A percentile compares a stretch with the other conserved stretches of the same genome.
Evolutionary conservation across 2,329 filamentous ascomycete species (phyloP).

Genomic region (Aspergillus sp.): DNA sequence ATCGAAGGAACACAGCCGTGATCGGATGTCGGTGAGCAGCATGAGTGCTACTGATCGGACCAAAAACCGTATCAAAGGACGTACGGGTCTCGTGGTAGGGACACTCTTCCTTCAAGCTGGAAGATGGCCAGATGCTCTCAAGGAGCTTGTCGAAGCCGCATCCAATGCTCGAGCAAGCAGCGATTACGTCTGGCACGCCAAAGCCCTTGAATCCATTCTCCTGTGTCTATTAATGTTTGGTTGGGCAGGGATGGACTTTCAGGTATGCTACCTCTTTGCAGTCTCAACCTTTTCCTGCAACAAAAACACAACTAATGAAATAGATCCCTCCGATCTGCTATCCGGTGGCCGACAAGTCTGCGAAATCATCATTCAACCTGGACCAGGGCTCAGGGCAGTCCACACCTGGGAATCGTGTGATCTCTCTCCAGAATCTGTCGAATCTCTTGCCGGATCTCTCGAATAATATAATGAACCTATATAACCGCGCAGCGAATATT

Average conservation of each 20-base stretch:
- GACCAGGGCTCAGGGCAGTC: constrained; percentile 41
- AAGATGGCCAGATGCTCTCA: constrained; percentile 83
- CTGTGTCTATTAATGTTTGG: constrained; percentile 79
- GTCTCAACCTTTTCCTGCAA: too few species aligned
- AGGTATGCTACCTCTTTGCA: constrained; percentile 23
- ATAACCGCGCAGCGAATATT: constrained; percentile 53
- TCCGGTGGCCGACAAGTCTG: constrained; percentile 50
- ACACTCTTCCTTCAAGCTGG: constrained; percentile 86
- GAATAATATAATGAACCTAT: constrained; percentile 57
- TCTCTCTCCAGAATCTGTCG: constrained; percentile 51
- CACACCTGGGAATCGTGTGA: constrained; percentile 48
- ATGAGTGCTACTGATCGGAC: constrained; percentile 76
- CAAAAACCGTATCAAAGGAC: constrained; percentile 76
- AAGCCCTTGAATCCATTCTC: constrained; percentile 84
- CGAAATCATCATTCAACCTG: constrained; percentile 43
- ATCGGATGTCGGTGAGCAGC: constrained; percentile 64
- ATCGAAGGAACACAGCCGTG: constrained; percentile 56
- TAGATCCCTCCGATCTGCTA: constrained; percentile 57
- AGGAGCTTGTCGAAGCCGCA: constrained; percentile 78
- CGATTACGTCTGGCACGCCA: constrained; percentile 97
- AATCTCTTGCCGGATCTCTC: constrained; percentile 56
- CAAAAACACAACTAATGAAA: constrained; percentile 8
- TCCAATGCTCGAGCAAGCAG: constrained; percentile 73
- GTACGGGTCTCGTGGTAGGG: constrained; percentile 76
- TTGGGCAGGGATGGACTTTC: constrained; percentile 80